Base-by-base conservation (phyloP, 495 filamentous ascomycete genomes). In the Lophium mytilinum region DNA sequence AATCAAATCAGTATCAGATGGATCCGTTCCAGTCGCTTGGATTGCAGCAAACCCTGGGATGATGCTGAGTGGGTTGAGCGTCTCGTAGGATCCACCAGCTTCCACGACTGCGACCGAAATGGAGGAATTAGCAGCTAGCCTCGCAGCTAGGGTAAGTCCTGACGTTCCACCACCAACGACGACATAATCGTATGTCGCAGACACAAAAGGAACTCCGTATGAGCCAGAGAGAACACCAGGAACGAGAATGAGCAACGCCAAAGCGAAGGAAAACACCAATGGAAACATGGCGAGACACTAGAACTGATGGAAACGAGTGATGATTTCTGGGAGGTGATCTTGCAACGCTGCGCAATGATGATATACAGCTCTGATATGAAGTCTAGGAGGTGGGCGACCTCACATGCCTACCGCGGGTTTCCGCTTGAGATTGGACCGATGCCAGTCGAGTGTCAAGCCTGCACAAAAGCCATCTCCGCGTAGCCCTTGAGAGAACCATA, bases 131-230 rank as follows among this genome's bases (percentile, higher is more conserved):
- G 42, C 53, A 21, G 56, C 50, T 11, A 59, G 40, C 6, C 56
- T 14, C 0, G 21, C 45, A 37, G 56, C 56, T 14, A 59, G 9
- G 8, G 53, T 18, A n/a, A 49, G n/a, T 1, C 50, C 60, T 11
- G 62, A 61, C 4, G 59, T 57, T n/a, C 62, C 62, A 37, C 56
- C 58, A 3, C 65, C 65, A 41, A 67, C 51, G 17, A 64, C 36
- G 15, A 64, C 61, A 53, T 64, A 64, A 47, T 64, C 61, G 30
- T 49, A 61, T 10, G 57, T 61, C 11, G 52, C 51, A 42, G 15
- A 5, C 1, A 30, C 40, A 45, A 48, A 53, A 9, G 57, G 57
- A 9, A 50, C 6, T 33, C 57, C 51, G 18, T 57, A 60, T 15
- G 35, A 55, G 9, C 43, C 18, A 3, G 14, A 47, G 18, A 47